These are phyloP conservation scores for Suillus clintonianus DNA, from an alignment of 768 basidiomycete species.

Conservation along the genomic window DNA sequence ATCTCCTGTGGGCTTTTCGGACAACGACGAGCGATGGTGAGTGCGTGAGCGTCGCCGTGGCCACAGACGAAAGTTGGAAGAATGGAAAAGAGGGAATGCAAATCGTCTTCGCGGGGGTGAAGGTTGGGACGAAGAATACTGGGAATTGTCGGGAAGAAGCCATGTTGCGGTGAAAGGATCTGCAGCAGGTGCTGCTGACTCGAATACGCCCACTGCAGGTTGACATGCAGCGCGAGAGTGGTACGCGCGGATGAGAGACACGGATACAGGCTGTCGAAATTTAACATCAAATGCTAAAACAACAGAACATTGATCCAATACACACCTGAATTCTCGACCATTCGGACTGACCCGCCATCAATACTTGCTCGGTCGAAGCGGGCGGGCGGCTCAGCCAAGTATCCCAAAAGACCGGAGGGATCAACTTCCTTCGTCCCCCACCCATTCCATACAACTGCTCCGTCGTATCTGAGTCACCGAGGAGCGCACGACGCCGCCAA, in stretches of 20 bases:
- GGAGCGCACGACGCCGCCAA: background rate
- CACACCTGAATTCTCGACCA: background rate
- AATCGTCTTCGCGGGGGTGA: background rate
- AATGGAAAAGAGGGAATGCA: background rate
- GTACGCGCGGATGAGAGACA: background rate
- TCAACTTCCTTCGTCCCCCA: background rate
- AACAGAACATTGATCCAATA: background rate
- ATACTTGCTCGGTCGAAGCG: background rate
- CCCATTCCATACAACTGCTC: background rate
- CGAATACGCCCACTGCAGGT: background rate
- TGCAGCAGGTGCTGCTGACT: background rate
- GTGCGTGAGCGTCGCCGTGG: background rate
- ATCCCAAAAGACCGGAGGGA: background rate
- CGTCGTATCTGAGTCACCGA: background rate
- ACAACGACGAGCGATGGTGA: too few species aligned
- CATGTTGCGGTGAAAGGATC: background rate
- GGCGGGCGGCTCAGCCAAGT: background rate
- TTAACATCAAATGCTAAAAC: background rate
- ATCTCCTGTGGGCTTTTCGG: background rate
- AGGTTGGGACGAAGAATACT: background rate
- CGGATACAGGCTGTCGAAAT: background rate
- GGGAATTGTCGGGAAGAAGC: background rate
- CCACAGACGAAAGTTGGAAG: background rate
- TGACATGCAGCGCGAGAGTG: background rate
- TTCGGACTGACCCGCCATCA: too few species aligned